A percentile compares a stretch with the other conserved stretches of the same genome.
Evolutionary conservation across 1,139 yeast genomes (phyloP).

Genomic region (Blastobotrys ciferrii): DNA sequence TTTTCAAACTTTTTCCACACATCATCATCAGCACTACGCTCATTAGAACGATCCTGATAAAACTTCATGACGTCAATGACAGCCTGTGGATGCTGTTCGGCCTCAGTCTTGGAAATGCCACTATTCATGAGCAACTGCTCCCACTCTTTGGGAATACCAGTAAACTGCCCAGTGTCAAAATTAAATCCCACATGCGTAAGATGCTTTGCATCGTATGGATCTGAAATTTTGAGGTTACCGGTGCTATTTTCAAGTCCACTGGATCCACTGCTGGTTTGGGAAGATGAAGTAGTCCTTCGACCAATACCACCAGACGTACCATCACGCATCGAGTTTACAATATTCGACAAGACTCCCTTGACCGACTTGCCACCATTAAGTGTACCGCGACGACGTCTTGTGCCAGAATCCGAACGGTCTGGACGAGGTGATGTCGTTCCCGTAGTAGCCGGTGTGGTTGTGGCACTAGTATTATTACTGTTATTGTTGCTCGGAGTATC

Average conservation of each 20-base stretch:
- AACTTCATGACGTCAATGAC: constrained; percentile 90
- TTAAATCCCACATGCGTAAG: constrained; percentile 93
- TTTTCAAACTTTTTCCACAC: constrained; percentile 74
- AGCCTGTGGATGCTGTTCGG: constrained; percentile 88
- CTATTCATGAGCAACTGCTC: constrained; percentile 75
- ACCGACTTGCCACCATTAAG: constrained; percentile 39
- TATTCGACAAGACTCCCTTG: constrained; percentile 49
- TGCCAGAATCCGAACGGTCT: constrained; percentile 12
- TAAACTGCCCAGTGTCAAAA: constrained; percentile 75
- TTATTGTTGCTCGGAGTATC: constrained; percentile 5
- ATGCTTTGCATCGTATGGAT: constrained; percentile 88
- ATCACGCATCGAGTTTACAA: constrained; percentile 47
- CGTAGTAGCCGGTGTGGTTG: constrained; percentile 8
- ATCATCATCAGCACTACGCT: constrained; percentile 52
- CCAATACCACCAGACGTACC: constrained; percentile 8
- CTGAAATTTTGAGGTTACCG: constrained; percentile 60
- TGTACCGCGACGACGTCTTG: constrained; percentile 28
- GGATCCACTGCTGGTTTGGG: constrained; percentile 7
- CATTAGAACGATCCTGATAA: constrained; percentile 64
- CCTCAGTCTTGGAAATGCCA: constrained; percentile 83
- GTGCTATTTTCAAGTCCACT: constrained; percentile 11
- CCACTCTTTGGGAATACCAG: constrained; percentile 94
- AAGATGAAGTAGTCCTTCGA: constrained; percentile 2
- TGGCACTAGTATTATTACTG: neutral
- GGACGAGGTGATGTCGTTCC: constrained; percentile 8